Conservation (phyloP, 1,139 yeast genomes). For the Candida sanyaensis region DNA sequence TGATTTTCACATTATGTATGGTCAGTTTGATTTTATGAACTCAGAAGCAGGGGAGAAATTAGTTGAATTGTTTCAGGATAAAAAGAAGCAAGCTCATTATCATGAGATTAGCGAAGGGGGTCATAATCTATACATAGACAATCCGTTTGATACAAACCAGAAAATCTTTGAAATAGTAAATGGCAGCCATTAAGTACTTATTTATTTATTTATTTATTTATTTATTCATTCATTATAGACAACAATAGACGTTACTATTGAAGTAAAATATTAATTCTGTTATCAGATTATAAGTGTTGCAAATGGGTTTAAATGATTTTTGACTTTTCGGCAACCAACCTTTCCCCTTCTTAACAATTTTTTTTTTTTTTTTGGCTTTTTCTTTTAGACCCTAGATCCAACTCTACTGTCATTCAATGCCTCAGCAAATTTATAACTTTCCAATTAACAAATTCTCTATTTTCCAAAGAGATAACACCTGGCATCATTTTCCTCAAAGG, state of each 20-base stretch:
- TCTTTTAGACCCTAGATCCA: neutral
- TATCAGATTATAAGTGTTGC: too few species aligned
- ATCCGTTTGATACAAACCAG: conserved; percentile 57
- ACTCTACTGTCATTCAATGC: neutral
- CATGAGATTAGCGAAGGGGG: conserved; percentile 43
- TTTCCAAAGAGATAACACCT: conserved; percentile 9
- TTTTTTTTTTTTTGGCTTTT: too few species aligned
- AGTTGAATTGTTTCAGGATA: conserved; percentile 33
- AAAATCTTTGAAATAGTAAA: conserved; percentile 21
- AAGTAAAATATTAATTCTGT: neutral
- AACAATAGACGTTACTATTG: neutral
- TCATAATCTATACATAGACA: conserved; percentile 48
- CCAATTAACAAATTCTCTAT: conserved; percentile 15
- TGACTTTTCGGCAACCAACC: too few species aligned
- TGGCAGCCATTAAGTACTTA: neutral
- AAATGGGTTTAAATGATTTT: too few species aligned
- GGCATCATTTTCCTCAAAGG: conserved; percentile 32
- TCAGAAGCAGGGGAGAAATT: conserved; percentile 66
- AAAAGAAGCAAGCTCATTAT: conserved; percentile 15
- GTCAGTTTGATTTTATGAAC: conserved; percentile 88
- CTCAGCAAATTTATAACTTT: conserved; percentile 6
- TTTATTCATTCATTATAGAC: too few species aligned
- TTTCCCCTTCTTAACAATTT: too few species aligned
- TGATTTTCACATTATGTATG: conserved; percentile 64
- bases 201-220: conserved; percentile 1